A percentile compares a stretch with the other conserved stretches of the same genome.
Evolutionary conservation across 805 yeast genomes (phyloP).

Genomic region (Saturnispora galanensis): DNA sequence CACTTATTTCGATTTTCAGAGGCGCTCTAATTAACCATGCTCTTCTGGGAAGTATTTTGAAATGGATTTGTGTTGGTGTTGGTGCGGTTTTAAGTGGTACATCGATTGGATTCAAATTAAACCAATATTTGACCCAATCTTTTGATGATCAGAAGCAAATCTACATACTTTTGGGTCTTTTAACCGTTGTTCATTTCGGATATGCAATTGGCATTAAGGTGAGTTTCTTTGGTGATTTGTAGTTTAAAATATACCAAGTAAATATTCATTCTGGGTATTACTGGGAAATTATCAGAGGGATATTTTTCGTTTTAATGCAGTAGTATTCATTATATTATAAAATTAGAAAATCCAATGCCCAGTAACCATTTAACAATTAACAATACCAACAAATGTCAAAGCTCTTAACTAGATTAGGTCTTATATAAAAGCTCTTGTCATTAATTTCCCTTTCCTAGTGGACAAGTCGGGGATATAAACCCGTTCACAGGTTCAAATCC

Average conservation of each 20-base stretch:
- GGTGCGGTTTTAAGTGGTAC: slow-evolving; percentile 58
- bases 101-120: slow-evolving; percentile 38
- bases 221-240: slow-evolving; percentile 40
- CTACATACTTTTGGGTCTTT: slow-evolving; percentile 29
- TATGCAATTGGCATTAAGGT: slow-evolving; percentile 59
- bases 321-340: too few species aligned
- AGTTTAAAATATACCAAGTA: not conserved
- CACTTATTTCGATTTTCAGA: slow-evolving; percentile 48
- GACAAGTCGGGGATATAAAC: too few species aligned
- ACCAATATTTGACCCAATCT: slow-evolving; percentile 30
- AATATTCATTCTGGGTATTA: too few species aligned
- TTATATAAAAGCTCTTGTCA: too few species aligned
- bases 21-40: slow-evolving; percentile 40
- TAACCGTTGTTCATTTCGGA: slow-evolving; percentile 42
- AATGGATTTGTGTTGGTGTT: slow-evolving; percentile 51
- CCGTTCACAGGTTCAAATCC: too few species aligned
- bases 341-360: too few species aligned
- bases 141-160: slow-evolving; percentile 31
- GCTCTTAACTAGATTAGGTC: too few species aligned
- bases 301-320: too few species aligned
- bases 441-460: too few species aligned
- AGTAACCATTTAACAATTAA: too few species aligned
- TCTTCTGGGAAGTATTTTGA: slow-evolving; percentile 37
- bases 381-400: too few species aligned
- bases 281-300: too few species aligned